Evolutionary conservation across 73 alveolate species (phyloP).

Genomic region (Tetrahymena elliotti): DNA sequence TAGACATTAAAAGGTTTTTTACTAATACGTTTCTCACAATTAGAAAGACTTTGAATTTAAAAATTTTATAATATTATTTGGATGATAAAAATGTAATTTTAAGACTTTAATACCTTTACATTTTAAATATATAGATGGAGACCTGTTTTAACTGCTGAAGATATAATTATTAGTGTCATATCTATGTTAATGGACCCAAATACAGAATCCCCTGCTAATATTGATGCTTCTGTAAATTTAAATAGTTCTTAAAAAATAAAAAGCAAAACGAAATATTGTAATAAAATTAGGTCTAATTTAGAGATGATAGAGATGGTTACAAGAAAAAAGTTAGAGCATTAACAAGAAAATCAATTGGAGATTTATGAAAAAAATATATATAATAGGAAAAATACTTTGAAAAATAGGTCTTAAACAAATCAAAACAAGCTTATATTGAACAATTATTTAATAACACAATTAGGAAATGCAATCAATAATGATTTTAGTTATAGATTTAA

Average conservation of each 20-base stretch:
- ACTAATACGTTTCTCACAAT: too few species aligned
- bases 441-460: neutral
- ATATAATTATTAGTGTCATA: constrained; percentile 66
- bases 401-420: neutral
- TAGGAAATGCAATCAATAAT: neutral
- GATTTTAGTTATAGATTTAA: neutral
- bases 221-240: constrained; percentile 62
- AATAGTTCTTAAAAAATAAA: neutral
- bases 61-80: too few species aligned
- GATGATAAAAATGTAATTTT: too few species aligned
- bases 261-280: neutral
- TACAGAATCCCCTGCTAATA: constrained; percentile 85
- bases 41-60: neutral
- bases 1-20: neutral
- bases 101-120: neutral
- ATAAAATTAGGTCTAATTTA: constrained; percentile 45
- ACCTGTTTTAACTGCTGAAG: constrained; percentile 82
- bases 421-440: neutral
- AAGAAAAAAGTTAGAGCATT: constrained; percentile 78
- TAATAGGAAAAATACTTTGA: neutral
- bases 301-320: constrained; percentile 64
- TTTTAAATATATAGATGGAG: constrained; percentile 68
- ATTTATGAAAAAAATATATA: constrained; percentile 46
- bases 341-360: constrained; percentile 66
- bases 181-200: constrained; percentile 90